phyloP scores from a whole-genome alignment of 176 grass and related monocot genomes.

The Zoysia pacifica region DNA sequence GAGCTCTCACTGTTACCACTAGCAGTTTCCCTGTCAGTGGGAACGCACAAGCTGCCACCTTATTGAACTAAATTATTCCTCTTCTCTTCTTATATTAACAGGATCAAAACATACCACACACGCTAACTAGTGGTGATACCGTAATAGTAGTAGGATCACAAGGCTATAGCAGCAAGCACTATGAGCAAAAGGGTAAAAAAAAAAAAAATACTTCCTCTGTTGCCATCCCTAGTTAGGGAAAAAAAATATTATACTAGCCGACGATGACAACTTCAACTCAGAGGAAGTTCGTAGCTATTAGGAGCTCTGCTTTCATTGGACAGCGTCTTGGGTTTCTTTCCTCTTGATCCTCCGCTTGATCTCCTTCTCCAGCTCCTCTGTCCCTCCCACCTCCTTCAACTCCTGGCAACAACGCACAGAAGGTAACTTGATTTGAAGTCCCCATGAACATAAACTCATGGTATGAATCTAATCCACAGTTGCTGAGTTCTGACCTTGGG shows the following conservation, averaged over 20 bases:
- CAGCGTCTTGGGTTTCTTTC: conserved; percentile 32
- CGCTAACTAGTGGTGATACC: neutral
- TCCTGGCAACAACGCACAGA: conserved; percentile 45
- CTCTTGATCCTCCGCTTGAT: conserved; percentile 73
- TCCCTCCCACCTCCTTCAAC: conserved; percentile 80
- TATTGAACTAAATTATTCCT: neutral
- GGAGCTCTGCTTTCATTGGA: conserved; percentile 29
- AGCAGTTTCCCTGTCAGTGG: neutral
- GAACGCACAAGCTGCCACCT: neutral
- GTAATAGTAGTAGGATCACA: neutral
- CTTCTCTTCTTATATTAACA: conserved; percentile 3
- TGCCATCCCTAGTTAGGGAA: too few species aligned
- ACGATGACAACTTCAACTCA: too few species aligned
- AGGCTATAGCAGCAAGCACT: neutral
- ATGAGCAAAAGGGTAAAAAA: neutral
- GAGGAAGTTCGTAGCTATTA: too few species aligned
- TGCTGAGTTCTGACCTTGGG: conserved; percentile 61
- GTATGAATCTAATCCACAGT: too few species aligned
- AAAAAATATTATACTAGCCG: too few species aligned
- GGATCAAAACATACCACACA: neutral
- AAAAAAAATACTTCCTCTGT: too few species aligned
- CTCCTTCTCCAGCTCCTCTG: conserved; percentile 84
- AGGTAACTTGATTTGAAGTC: neutral
- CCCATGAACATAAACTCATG: neutral
- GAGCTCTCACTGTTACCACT: neutral